Percentiles rank a stretch among this genome's conserved stretches.
These are phyloP conservation scores for Pleurotus tuber-regium DNA, from an alignment of 768 basidiomycete genomes.

Conservation along the genomic window DNA sequence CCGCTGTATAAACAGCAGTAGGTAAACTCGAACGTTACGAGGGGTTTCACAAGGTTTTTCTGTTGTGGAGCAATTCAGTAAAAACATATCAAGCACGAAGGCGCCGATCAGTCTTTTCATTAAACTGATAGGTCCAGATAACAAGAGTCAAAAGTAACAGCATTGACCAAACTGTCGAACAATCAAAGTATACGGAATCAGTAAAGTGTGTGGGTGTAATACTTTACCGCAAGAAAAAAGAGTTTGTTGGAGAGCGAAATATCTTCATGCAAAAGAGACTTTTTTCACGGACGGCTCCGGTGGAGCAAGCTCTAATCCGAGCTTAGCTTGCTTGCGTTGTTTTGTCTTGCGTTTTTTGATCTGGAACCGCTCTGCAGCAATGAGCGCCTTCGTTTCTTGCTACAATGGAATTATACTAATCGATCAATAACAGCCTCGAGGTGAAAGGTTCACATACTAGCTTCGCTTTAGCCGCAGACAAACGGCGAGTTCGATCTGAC, in stretches of 20 bases:
- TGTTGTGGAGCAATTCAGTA: neutral
- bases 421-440: neutral
- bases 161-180: neutral
- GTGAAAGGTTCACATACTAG: constrained; percentile 27
- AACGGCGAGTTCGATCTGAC: constrained; percentile 1
- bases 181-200: neutral
- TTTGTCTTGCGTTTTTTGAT: constrained; percentile 38
- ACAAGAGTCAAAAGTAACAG: neutral
- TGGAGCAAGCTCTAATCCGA: neutral
- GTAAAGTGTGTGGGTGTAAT: neutral
- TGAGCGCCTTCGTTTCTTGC: constrained; percentile 41
- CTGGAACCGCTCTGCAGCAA: constrained; percentile 33
- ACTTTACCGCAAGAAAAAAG: too few species aligned
- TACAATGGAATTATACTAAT: constrained; percentile 18
- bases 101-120: neutral
- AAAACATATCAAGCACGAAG: neutral
- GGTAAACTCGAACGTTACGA: too few species aligned
- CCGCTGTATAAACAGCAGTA: too few species aligned
- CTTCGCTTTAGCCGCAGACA: constrained; percentile 32
- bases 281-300: neutral
- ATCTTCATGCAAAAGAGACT: constrained; percentile 10
- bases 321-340: constrained; percentile 21
- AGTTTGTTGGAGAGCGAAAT: neutral
- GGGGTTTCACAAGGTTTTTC: too few species aligned
- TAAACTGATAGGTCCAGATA: neutral